Conservation (phyloP, 2,329 filamentous ascomycete species). For the Aspergillus bombycis region DNA sequence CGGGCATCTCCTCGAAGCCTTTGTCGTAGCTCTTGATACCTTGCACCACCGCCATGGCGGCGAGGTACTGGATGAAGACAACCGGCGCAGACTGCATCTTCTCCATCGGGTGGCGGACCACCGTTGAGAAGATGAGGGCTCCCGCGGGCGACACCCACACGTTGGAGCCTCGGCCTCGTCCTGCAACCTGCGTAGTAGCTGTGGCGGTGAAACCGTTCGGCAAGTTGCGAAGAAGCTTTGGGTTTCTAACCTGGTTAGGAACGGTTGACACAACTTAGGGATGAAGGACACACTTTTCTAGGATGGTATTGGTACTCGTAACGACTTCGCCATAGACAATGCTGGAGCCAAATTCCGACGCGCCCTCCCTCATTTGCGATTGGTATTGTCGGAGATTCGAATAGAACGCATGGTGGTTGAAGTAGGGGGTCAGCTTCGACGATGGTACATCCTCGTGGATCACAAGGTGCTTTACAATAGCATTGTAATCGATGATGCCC, state of each 20-base stretch:
- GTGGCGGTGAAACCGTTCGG: slow-evolving; percentile 85
- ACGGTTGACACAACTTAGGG: not conserved
- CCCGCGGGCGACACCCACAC: slow-evolving; percentile 94
- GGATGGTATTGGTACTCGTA: slow-evolving; percentile 89
- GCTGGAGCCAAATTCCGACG: slow-evolving; percentile 70
- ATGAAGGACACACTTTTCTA: slow-evolving; percentile 70
- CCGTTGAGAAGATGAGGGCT: slow-evolving; percentile 81
- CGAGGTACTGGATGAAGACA: slow-evolving; percentile 91
- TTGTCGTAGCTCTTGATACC: slow-evolving; percentile 78
- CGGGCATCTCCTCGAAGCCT: slow-evolving; percentile 73
- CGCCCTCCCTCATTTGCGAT: slow-evolving; percentile 57
- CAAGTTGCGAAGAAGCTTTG: slow-evolving; percentile 71
- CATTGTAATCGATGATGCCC: slow-evolving; percentile 73
- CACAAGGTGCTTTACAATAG: slow-evolving; percentile 72
- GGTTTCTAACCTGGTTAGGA: slow-evolving; percentile 61
- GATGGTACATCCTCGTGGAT: slow-evolving; percentile 73
- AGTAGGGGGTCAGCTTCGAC: slow-evolving; percentile 76
- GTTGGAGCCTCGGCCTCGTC: slow-evolving; percentile 84
- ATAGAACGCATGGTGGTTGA: slow-evolving; percentile 82
- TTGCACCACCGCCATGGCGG: slow-evolving; percentile 82
- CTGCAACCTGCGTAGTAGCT: slow-evolving; percentile 85
- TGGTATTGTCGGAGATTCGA: slow-evolving; percentile 71
- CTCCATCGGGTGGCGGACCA: slow-evolving; percentile 79
- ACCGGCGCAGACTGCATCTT: slow-evolving; percentile 75
- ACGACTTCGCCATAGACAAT: slow-evolving; percentile 89